Evolutionary conservation across 2,329 filamentous ascomycete species (phyloP).

Genomic region (Penicillium glabrum): DNA sequence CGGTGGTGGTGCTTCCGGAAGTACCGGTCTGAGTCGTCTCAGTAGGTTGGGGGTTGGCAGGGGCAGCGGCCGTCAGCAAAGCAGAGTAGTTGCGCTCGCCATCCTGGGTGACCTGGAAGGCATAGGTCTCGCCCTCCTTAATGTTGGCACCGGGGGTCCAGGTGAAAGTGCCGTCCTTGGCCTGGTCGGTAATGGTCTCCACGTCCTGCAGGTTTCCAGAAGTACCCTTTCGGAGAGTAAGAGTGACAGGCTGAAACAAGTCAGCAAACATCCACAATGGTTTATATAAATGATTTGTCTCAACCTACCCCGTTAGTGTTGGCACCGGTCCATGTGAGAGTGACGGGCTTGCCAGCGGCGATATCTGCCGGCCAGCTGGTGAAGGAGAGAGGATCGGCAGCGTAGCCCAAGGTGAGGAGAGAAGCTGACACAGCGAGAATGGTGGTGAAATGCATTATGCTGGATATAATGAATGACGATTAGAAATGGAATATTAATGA

Average conservation of each 20-base stretch:
- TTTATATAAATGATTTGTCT: neutral
- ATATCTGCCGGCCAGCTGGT: constrained; percentile 52
- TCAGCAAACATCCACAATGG: neutral
- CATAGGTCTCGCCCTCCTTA: constrained; percentile 52
- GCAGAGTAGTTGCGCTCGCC: constrained; percentile 56
- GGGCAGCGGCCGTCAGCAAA: constrained; percentile 46
- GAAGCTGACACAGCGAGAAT: constrained; percentile 48
- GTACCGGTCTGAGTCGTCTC: constrained; percentile 6
- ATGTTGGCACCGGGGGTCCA: constrained; percentile 53
- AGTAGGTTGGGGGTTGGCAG: constrained; percentile 26
- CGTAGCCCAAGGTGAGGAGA: constrained; percentile 46
- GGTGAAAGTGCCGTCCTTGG: constrained; percentile 48
- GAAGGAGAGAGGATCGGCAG: constrained; percentile 50
- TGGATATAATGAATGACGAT: neutral
- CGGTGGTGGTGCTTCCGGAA: constrained; percentile 2
- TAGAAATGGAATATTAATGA: constrained; percentile 13
- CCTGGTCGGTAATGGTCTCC: constrained; percentile 47
- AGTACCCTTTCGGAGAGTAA: constrained; percentile 57
- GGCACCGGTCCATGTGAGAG: constrained; percentile 49
- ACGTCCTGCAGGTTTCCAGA: constrained; percentile 53
- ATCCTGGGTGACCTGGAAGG: constrained; percentile 59
- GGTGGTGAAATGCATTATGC: constrained; percentile 53
- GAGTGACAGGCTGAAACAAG: constrained; percentile 48
- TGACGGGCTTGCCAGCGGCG: constrained; percentile 50
- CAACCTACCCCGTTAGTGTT: constrained; percentile 35